These are phyloP conservation scores for Trypanosoma theileri DNA, from an alignment of 208 protist genomes.

Conservation along the genomic window DNA sequence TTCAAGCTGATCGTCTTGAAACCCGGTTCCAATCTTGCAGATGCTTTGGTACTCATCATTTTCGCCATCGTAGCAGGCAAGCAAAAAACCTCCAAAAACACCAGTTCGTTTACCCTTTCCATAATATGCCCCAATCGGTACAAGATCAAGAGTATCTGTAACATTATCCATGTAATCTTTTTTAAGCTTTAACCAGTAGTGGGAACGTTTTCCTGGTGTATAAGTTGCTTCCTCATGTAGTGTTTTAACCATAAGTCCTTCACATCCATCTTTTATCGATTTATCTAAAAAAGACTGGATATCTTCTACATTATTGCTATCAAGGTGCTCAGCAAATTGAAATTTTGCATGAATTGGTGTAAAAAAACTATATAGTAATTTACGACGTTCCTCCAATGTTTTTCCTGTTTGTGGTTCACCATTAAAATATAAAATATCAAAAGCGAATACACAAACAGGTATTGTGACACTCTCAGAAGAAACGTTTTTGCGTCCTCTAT, in stretches of 20 bases:
- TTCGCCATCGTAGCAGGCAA: conserved; percentile 98
- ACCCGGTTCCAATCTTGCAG: conserved; percentile 98
- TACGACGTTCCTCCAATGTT: conserved; percentile 81
- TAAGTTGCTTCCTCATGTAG: conserved; percentile 94
- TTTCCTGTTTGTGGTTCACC: conserved; percentile 88
- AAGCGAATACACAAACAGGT: conserved; percentile 98
- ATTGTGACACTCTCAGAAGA: conserved; percentile 91
- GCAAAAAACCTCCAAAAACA: conserved; percentile 97
- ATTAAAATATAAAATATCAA: conserved; percentile 99
- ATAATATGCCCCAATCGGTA: conserved; percentile 97
- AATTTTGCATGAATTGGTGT: conserved; percentile 80
- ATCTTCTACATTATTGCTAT: conserved; percentile 91
- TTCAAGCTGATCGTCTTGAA: conserved; percentile 94
- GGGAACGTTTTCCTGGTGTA: conserved; percentile 95
- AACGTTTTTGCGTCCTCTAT: conserved; percentile 92
- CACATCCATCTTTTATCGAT: conserved; percentile 87
- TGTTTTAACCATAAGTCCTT: conserved; percentile 99
- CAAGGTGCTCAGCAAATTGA: conserved; percentile 84
- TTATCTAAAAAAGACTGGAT: conserved; percentile 95
- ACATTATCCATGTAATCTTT: conserved; percentile 99
- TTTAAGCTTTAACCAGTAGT: conserved; percentile 99
- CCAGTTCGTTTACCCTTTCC: conserved; percentile 99
- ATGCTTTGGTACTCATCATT: conserved; percentile 97
- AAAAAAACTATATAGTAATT: conserved; percentile 65
- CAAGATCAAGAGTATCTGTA: conserved; percentile 98